Conservation (phyloP, 352 stramenopile genomes). For the Phytophthora ramorum region DNA sequence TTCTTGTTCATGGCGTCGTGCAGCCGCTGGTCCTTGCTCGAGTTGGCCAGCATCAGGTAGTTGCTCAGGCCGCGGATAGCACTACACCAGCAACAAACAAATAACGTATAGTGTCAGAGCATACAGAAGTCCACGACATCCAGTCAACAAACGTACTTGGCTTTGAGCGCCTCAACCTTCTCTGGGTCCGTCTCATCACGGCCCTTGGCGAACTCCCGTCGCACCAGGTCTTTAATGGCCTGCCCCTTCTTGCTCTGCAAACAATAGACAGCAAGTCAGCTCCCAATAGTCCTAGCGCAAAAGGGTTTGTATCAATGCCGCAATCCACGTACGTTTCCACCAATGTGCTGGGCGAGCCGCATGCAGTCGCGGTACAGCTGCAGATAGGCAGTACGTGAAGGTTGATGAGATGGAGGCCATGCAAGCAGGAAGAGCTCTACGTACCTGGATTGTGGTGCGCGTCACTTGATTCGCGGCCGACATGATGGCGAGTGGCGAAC, state of each 20-base stretch:
- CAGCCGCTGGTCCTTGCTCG: constrained; percentile 89
- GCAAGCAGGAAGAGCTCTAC: background rate
- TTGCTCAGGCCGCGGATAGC: constrained; percentile 86
- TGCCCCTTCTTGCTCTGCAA: constrained; percentile 84
- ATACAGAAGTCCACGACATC: background rate
- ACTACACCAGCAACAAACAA: constrained; percentile 31
- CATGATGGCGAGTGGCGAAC: constrained; percentile 30
- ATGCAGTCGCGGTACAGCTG: constrained; percentile 88
- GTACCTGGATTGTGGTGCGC: constrained; percentile 78
- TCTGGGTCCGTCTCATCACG: constrained; percentile 79
- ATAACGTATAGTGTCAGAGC: background rate
- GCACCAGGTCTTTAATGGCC: constrained; percentile 76
- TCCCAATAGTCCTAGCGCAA: constrained; percentile 4
- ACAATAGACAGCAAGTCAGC: constrained; percentile 4
- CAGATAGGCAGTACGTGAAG: background rate
- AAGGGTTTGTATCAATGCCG: background rate
- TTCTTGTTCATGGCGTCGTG: constrained; percentile 82
- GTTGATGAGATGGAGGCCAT: background rate
- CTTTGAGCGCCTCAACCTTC: constrained; percentile 85
- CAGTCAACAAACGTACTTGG: constrained; percentile 60
- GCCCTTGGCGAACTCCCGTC: constrained; percentile 84
- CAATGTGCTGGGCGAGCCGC: constrained; percentile 89
- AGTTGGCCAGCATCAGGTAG: constrained; percentile 90
- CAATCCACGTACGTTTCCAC: constrained; percentile 63
- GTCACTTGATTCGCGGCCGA: constrained; percentile 69